Evolutionary conservation across 371 early-diverging fungal species (phyloP), one percentile per base, ranked within the genome.

Genomic region (Mucor saturninus): DNA sequence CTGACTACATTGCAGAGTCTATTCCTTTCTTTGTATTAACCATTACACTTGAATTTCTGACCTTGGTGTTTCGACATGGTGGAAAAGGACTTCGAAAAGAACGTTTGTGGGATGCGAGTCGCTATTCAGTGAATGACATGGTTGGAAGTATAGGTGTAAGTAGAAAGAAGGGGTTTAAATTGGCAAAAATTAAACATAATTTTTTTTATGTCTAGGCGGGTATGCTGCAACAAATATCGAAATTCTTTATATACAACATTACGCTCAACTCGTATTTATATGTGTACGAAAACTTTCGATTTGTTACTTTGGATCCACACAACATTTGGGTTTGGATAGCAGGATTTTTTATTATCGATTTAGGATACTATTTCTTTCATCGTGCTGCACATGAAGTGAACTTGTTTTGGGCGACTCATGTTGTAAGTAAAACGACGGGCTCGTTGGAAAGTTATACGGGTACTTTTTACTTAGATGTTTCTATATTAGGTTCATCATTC

Each of bases 331-430:
- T 81, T 26, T 85, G 85, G 85, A 40, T 81, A 28, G 70, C 67
- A 15, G 79, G 82, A n/a, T 83, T 83, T 56, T 59, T 85, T 21
- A 71, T 69, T 8, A 73, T 76, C 8, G 85, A 85, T 64, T 71
- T 75, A 39, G 76, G 69, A 1, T 85, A 85, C 64, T 85, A 85
- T 48, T 75, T 78, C 74, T 81, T 84, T 56, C 85, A 85, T 54
- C 75, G 85, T 31, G 80, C 74, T 9, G 85, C 83, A 2, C 85
- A 85, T 58, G 85, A 85, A 63, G 65, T 85, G 42, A 85, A 83
- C 63, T 54, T 83, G 54, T 73, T 81, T 42, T 85, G 85, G 85
- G 82, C 84, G 29, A 68, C 75, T 1, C 85, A 85, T 63, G 77
- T 76, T 64, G 77, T 73, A 76, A 71, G 79, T 75, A 13, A 11